These are phyloP conservation scores for Endocalyx cinctus DNA, from an alignment of 2,329 filamentous ascomycete species.

Conservation along the genomic window DNA sequence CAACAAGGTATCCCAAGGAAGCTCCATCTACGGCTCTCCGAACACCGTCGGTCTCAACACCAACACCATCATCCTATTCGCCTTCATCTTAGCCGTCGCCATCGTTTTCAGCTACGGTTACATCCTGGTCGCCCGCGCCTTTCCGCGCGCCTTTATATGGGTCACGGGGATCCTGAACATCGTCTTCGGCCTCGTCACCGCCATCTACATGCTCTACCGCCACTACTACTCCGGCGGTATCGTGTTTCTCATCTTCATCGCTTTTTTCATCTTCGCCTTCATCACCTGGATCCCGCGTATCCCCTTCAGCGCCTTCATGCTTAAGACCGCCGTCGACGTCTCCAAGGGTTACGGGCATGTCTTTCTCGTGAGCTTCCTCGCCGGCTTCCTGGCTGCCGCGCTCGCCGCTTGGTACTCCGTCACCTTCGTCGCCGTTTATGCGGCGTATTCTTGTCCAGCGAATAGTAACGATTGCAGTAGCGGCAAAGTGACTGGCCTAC, in stretches of 20 bases:
- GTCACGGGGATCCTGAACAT: constrained; percentile 87
- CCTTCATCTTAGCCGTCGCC: constrained; percentile 69
- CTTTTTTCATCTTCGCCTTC: constrained; percentile 79
- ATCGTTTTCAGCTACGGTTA: constrained; percentile 73
- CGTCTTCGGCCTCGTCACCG: constrained; percentile 75
- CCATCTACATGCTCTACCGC: constrained; percentile 76
- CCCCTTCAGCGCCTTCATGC: constrained; percentile 86
- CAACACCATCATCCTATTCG: constrained; percentile 82
- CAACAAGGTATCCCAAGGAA: constrained; percentile 59
- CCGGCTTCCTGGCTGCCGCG: constrained; percentile 69
- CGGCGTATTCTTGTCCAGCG: constrained; percentile 60
- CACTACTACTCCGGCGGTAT: constrained; percentile 81
- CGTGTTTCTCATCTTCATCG: constrained; percentile 77
- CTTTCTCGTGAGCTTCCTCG: constrained; percentile 78
- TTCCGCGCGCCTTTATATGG: constrained; percentile 91
- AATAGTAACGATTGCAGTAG: constrained; percentile 62
- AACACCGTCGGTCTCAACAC: constrained; percentile 68
- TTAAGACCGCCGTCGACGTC: constrained; percentile 80
- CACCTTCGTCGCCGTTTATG: constrained; percentile 81
- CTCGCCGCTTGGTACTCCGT: constrained; percentile 83
- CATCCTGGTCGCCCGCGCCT: constrained; percentile 67
- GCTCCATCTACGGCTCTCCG: constrained; percentile 65
- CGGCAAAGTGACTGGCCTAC: constrained; percentile 75
- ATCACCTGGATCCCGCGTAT: constrained; percentile 86
- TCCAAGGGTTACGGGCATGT: constrained; percentile 81